These are phyloP conservation scores for Anastatica hierochuntica DNA, from an alignment of 345 rosid genomes.

Conservation along the genomic window DNA sequence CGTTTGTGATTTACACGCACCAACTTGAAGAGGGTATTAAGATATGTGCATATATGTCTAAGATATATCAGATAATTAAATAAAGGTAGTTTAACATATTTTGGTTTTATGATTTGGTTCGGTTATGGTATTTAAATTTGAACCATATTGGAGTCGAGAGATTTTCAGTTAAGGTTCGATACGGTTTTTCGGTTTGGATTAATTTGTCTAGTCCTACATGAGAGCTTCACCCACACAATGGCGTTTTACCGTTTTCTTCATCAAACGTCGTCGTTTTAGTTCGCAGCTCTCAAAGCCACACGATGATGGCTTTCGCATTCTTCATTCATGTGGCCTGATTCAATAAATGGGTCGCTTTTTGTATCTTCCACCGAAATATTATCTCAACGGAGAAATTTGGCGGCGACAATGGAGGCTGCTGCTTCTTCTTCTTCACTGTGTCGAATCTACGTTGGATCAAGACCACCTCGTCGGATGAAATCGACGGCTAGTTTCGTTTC, in stretches of 20 bases:
- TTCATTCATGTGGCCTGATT: constrained; percentile 34
- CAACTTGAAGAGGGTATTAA: too few species aligned
- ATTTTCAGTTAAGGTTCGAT: too few species aligned
- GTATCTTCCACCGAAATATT: background rate
- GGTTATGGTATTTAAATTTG: too few species aligned
- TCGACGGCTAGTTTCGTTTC: constrained; percentile 17
- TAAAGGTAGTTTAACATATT: too few species aligned
- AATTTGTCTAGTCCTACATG: too few species aligned
- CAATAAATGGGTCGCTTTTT: constrained; percentile 15
- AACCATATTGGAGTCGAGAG: too few species aligned
- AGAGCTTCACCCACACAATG: too few species aligned
- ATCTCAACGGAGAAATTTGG: background rate
- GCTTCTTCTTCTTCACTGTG: constrained; percentile 26
- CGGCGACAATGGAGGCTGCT: constrained; percentile 32
- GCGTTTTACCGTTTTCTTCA: background rate
- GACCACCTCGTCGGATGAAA: constrained; percentile 13
- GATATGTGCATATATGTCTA: too few species aligned
- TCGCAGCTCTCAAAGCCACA: background rate
- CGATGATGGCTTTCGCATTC: background rate
- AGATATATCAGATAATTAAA: too few species aligned
- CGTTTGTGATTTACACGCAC: too few species aligned
- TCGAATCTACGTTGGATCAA: constrained; percentile 20
- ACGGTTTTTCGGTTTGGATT: too few species aligned
- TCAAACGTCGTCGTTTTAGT: constrained; percentile 5
- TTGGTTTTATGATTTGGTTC: too few species aligned